These are phyloP conservation scores for Vitis labrusca DNA, from an alignment of 164 flowering plant genomes.

Conservation along the genomic window DNA sequence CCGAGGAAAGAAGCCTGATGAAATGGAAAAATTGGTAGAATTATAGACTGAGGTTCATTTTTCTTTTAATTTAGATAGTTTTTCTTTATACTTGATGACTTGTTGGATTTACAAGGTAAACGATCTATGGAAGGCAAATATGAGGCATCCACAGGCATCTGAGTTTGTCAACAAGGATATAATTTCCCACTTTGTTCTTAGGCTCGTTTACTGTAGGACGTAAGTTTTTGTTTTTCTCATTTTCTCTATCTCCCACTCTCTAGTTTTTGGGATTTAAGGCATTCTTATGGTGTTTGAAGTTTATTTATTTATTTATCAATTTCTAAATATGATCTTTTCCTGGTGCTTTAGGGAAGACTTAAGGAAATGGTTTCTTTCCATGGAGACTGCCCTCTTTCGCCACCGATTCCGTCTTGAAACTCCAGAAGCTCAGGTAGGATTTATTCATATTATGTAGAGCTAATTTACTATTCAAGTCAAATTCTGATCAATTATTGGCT, in stretches of 20 bases:
- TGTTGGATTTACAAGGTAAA: slow-evolving; percentile 34
- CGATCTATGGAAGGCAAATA: slow-evolving; percentile 66
- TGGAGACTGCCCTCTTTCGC: slow-evolving; percentile 79
- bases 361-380: slow-evolving; percentile 89
- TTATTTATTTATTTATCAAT: not conserved
- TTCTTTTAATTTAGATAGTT: not conserved
- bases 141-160: slow-evolving; percentile 63
- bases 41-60: not conserved
- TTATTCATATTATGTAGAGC: not conserved
- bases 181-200: slow-evolving; percentile 85
- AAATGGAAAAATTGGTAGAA: slow-evolving; percentile 70
- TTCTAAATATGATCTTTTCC: not conserved
- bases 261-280: too few species aligned
- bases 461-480: not conserved
- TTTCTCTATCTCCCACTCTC: not conserved
- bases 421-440: slow-evolving; percentile 63
- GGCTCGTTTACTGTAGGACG: slow-evolving; percentile 94
- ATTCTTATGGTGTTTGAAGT: not conserved
- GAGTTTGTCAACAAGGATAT: slow-evolving; percentile 70
- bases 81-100: slow-evolving; percentile 1
- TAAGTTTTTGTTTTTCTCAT: slow-evolving; percentile 29
- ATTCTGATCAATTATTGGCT: not conserved
- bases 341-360: slow-evolving; percentile 64
- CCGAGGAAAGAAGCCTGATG: slow-evolving; percentile 81
- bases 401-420: slow-evolving; percentile 52